These are phyloP conservation scores for Pseudonitzschia delicatissima DNA, from an alignment of 108 stramenopile species.

Conservation along the genomic window DNA sequence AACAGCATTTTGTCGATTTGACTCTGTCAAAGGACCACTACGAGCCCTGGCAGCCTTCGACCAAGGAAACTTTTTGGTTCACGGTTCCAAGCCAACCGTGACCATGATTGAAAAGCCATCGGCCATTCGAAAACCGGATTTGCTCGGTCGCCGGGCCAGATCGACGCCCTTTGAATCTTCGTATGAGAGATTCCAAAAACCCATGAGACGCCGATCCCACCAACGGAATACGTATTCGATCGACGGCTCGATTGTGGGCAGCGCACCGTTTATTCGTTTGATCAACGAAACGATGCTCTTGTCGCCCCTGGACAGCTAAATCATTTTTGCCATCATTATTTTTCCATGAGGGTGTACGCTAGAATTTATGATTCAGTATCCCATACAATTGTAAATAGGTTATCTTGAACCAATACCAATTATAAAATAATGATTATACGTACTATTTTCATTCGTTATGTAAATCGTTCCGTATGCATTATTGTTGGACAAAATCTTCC, in stretches of 20 bases:
- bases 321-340: neutral
- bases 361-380: no score
- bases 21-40: constrained; percentile 2
- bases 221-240: constrained; percentile 29
- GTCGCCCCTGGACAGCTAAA: neutral
- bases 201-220: constrained; percentile 14
- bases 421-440: no score
- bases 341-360: no score
- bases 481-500: no score
- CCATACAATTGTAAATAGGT: no score
- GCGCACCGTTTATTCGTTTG: constrained; percentile 6
- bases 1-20: constrained; percentile 20
- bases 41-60: constrained; percentile 10
- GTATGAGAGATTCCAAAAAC: neutral
- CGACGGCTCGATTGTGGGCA: constrained; percentile 5
- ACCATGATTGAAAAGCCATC: constrained; percentile 4
- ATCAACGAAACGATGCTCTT: neutral
- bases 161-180: neutral
- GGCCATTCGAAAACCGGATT: neutral
- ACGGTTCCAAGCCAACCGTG: constrained; percentile 2
- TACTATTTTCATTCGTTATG: no score
- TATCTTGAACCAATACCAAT: no score
- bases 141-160: neutral
- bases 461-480: no score
- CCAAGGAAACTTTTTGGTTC: constrained; percentile 4